Evolutionary conservation across 2,329 filamentous ascomycete genomes (phyloP), one percentile per base, ranked within the genome.

Genomic region (Calonectria pteridis): DNA sequence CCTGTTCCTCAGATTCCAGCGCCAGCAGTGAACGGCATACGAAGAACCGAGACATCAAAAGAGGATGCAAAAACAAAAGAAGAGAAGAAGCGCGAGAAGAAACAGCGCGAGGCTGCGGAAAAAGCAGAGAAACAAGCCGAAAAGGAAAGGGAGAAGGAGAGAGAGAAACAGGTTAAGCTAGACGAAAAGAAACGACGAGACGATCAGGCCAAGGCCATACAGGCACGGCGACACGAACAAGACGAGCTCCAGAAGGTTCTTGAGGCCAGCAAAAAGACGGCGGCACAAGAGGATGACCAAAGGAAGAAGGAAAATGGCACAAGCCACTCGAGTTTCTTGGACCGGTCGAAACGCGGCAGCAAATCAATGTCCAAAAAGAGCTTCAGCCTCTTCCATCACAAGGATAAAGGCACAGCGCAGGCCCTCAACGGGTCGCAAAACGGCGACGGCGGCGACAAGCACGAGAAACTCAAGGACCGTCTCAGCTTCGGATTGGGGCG

Each of bases 351-450:
- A 77, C 89, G 93, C 69, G 91, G 91, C 13, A 95, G 93, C 83
- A 96, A 94, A 86, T 95, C 94, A 76, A 90, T 98, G 86, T 91
- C 94, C 63, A 91, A 93, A 75, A 95, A 93, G 84, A 94, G 94
- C 77, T 93, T 94, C 80, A 90, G 89, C 37, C 94, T 94, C 80
- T 85, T 93, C 51, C 79, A 77, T 46, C 87, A 88, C 78, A 91
- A 90, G 74, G 88, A 90, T 74, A 88, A 86, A 82, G 78, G 75
- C 77, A 80, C 74, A 29, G 78, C 78, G 29, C 80, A 78, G 26
- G 77, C 81, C 40, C 46, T 76, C 7, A 68, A 72, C n/a, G 69
- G 73, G 29, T 67, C 74, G 55, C 55, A 76, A 43, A 81, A 79
- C 49, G 73, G 77, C 59, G 78, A 79, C 40, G 16, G 73, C n/a